phyloP scores from a whole-genome alignment of 2,329 filamentous ascomycete species.

The Arthrobotrys pseudoclavata region DNA sequence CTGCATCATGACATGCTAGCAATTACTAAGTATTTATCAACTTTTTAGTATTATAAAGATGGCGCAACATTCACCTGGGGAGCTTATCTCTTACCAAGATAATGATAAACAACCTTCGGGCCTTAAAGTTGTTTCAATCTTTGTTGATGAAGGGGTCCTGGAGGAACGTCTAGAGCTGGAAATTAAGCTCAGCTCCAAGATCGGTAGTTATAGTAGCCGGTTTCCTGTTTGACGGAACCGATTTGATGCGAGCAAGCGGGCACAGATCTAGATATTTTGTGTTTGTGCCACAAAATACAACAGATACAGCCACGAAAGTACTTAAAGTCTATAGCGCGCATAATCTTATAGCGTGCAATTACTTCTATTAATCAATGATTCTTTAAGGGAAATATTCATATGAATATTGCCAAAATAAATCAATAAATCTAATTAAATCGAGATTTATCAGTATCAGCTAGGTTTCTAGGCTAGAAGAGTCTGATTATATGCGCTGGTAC shows the following conservation, averaged over 20 bases:
- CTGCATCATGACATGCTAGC: constrained; percentile 6
- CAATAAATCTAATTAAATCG: no score
- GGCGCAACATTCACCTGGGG: neutral
- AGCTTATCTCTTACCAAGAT: neutral
- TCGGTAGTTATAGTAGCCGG: neutral
- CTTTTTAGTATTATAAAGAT: neutral
- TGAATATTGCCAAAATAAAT: no score
- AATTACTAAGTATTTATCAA: neutral
- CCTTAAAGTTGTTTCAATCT: neutral
- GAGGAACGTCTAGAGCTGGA: neutral
- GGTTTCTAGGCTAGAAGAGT: no score
- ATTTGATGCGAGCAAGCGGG: neutral
- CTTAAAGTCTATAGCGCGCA: no score
- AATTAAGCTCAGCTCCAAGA: neutral
- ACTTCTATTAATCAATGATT: no score
- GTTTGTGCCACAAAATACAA: neutral
- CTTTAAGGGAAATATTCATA: no score
- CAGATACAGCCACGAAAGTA: no score
- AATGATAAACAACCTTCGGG: neutral
- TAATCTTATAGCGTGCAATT: no score
- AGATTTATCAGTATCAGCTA: no score
- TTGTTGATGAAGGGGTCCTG: neutral
- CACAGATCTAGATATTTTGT: neutral
- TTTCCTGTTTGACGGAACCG: neutral
- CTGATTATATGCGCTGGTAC: no score